phyloP scores from a whole-genome alignment of 2,329 filamentous ascomycete genomes.

The Leptographium radiaticola region DNA sequence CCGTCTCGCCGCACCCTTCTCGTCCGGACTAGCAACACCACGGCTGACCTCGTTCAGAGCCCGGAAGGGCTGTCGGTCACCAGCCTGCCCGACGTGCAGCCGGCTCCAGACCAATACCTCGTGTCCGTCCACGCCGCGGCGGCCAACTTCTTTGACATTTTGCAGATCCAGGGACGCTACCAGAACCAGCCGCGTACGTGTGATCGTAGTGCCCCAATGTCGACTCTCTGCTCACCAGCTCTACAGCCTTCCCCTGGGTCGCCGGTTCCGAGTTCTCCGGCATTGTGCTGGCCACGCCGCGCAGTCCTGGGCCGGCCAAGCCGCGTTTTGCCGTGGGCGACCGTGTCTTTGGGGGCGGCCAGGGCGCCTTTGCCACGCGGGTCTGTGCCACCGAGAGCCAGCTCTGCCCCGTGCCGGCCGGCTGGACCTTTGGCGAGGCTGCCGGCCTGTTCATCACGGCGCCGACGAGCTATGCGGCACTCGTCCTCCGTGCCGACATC shows the following conservation, averaged over 20 bases:
- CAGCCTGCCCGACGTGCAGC: slow-evolving; percentile 60
- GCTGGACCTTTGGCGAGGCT: slow-evolving; percentile 75
- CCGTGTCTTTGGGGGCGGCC: slow-evolving; percentile 72
- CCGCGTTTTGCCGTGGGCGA: slow-evolving; percentile 59
- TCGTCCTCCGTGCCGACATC: slow-evolving; percentile 66
- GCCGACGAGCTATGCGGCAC: slow-evolving; percentile 74
- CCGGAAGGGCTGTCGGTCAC: slow-evolving; percentile 68
- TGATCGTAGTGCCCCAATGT: neutral
- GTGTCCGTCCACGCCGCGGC: slow-evolving; percentile 78
- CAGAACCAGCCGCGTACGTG: slow-evolving; percentile 65
- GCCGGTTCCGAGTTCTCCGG: slow-evolving; percentile 82
- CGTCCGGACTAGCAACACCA: neutral
- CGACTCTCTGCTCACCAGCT: neutral
- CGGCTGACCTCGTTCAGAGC: slow-evolving; percentile 35
- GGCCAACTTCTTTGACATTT: slow-evolving; percentile 93
- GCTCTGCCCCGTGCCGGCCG: slow-evolving; percentile 61
- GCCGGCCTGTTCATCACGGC: slow-evolving; percentile 86
- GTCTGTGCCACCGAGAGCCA: slow-evolving; percentile 52
- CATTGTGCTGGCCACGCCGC: slow-evolving; percentile 54
- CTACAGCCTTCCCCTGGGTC: slow-evolving; percentile 64
- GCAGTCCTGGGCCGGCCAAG: slow-evolving; percentile 19
- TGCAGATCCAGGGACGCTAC: slow-evolving; percentile 93
- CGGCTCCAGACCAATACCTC: slow-evolving; percentile 63
- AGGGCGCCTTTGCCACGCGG: slow-evolving; percentile 76
- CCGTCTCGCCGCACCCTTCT: neutral